These are phyloP conservation scores for Leptodontidium sp. DNA, from an alignment of 2,329 filamentous ascomycete species.

Conservation along the genomic window DNA sequence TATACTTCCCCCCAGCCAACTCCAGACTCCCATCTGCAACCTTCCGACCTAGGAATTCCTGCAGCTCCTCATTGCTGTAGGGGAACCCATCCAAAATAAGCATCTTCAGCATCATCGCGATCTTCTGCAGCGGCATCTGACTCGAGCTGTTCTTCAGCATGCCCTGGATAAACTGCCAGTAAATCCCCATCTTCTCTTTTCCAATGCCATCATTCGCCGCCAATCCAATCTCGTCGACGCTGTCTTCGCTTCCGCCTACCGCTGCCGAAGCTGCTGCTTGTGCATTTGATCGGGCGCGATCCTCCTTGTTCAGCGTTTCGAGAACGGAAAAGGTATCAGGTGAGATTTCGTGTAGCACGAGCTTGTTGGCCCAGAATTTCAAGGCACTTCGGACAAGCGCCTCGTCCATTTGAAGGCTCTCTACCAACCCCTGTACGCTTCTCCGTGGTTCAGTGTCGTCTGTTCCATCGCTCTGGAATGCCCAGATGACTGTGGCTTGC, in stretches of 20 bases:
- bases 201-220: conserved; percentile 62
- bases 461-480: conserved; percentile 65
- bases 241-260: conserved; percentile 31
- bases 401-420: conserved; percentile 73
- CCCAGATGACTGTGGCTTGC: conserved; percentile 87
- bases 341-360: conserved; percentile 66
- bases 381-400: conserved; percentile 73
- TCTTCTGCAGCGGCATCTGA: conserved; percentile 80
- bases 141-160: conserved; percentile 93
- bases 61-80: conserved; percentile 88
- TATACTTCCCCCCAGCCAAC: conserved; percentile 74
- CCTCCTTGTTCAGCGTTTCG: conserved; percentile 63
- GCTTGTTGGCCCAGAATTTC: conserved; percentile 74
- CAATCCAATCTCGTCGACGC: conserved; percentile 40
- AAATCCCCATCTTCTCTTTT: conserved; percentile 73
- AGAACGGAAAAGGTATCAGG: conserved; percentile 71
- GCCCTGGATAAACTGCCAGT: conserved; percentile 90
- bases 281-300: conserved; percentile 45
- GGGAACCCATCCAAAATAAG: conserved; percentile 87
- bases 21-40: conserved; percentile 76
- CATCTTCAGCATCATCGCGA: conserved; percentile 96
- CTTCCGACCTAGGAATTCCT: conserved; percentile 81
- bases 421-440: conserved; percentile 61
- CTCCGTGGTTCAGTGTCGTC: conserved; percentile 45
- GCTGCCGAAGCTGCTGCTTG: conserved; percentile 35